Evolutionary conservation across 2,329 filamentous ascomycete species (phyloP).

Genomic region (Fusarium sp.): DNA sequence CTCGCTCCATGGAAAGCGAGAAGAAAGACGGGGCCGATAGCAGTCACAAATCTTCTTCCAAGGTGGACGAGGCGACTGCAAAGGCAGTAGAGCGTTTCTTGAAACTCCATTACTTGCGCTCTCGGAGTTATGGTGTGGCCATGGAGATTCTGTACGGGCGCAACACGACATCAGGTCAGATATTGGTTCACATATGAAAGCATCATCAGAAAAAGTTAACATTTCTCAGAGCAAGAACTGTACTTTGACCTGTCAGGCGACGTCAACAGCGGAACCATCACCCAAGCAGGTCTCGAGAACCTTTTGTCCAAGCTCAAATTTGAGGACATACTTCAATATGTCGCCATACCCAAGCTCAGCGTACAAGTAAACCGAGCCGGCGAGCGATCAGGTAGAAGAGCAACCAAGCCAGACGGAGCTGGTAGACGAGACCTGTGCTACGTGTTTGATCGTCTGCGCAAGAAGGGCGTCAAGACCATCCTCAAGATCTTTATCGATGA

Average conservation of each 20-base stretch:
- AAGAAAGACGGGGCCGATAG: not conserved
- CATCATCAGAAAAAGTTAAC: not conserved
- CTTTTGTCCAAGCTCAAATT: conserved; percentile 3
- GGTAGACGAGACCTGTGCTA: conserved; percentile 2
- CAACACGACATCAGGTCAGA: not conserved
- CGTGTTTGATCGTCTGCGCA: not conserved
- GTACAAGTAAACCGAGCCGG: not conserved
- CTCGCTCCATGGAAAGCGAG: not conserved
- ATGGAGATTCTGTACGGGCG: conserved; percentile 16
- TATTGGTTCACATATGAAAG: too few species aligned
- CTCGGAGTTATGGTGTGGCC: not conserved
- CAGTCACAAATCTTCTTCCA: not conserved
- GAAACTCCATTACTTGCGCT: conserved; percentile 17
- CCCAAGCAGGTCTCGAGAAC: not conserved
- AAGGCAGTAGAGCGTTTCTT: conserved; percentile 5
- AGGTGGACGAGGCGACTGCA: conserved; percentile 8
- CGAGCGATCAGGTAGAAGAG: not conserved
- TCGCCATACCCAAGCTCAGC: conserved; percentile 3
- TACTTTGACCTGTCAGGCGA: conserved; percentile 9
- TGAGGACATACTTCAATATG: conserved; percentile 16
- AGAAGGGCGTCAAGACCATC: not conserved
- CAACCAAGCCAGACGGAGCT: not conserved
- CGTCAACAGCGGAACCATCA: not conserved
- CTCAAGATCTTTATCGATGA: conserved; percentile 4
- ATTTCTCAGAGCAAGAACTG: conserved; percentile 1